phyloP scores from a whole-genome alignment of 495 filamentous ascomycete genomes.

The Trichoderma asperelloides region DNA sequence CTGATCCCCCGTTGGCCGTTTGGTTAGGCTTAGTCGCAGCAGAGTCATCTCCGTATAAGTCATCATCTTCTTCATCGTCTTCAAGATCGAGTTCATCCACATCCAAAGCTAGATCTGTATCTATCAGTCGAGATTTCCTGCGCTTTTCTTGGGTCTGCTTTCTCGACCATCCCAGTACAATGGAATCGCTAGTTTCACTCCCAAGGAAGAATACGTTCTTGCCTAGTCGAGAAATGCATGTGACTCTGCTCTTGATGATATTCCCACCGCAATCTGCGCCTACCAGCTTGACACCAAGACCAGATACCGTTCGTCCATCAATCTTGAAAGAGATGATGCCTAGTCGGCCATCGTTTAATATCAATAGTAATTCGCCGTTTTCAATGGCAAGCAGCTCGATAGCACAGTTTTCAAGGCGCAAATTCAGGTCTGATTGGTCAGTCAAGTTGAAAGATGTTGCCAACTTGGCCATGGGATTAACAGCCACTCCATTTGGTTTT shows the following conservation, averaged over 20 bases:
- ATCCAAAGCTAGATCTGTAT: conserved; percentile 45
- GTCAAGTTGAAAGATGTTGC: conserved; percentile 68
- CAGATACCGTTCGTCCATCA: conserved; percentile 89
- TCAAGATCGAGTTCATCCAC: conserved; percentile 47
- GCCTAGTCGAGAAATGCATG: conserved; percentile 58
- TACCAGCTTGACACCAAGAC: conserved; percentile 59
- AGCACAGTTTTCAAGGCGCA: conserved; percentile 74
- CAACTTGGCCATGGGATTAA: conserved; percentile 78
- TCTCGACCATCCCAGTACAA: conserved; percentile 69
- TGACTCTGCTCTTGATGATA: conserved; percentile 54
- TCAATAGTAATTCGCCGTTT: conserved; percentile 74
- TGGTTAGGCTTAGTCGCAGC: conserved; percentile 20
- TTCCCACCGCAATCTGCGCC: conserved; percentile 48
- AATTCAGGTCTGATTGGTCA: conserved; percentile 73
- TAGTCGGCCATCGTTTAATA: conserved; percentile 67
- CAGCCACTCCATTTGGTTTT: conserved; percentile 86
- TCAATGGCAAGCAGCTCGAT: conserved; percentile 67
- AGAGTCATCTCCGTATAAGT: conserved; percentile 63
- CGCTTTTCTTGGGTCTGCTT: conserved; percentile 45
- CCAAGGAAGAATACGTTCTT: conserved; percentile 74
- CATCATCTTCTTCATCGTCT: conserved; percentile 42
- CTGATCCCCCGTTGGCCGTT: conserved; percentile 17
- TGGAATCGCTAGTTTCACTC: conserved; percentile 73
- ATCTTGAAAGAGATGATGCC: conserved; percentile 73
- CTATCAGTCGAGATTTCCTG: conserved; percentile 32